Evolutionary conservation across 1,284 basidiomycete genomes (phyloP).

Genomic region (Entoloma clypeatum): DNA sequence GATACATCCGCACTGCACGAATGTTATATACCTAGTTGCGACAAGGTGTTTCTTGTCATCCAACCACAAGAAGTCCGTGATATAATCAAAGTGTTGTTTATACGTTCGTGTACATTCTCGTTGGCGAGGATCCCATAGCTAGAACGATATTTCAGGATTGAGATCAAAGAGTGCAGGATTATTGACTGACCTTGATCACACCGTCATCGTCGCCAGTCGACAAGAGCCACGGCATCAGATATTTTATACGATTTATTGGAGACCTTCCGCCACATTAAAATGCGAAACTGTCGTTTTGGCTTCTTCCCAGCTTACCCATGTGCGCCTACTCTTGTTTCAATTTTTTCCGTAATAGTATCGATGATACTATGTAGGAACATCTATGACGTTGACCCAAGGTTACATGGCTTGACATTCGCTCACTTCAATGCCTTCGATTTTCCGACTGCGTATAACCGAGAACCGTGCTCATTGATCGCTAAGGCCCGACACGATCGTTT

Average conservation of each 20-base stretch:
- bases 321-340: slow-evolving; percentile 58
- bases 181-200: slow-evolving; percentile 71
- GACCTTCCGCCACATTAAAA: too few species aligned
- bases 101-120: slow-evolving; percentile 64
- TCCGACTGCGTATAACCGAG: slow-evolving; percentile 72
- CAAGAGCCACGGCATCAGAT: slow-evolving; percentile 65
- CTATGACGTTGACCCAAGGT: slow-evolving; percentile 11
- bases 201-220: slow-evolving; percentile 93
- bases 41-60: slow-evolving; percentile 83
- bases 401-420: slow-evolving; percentile 30
- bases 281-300: too few species aligned
- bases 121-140: slow-evolving; percentile 89
- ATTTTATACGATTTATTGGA: slow-evolving; percentile 80
- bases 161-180: slow-evolving; percentile 2
- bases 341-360: slow-evolving; percentile 64
- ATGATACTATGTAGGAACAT: slow-evolving; percentile 47
- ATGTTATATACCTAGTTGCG: slow-evolving; percentile 65
- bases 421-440: slow-evolving; percentile 82
- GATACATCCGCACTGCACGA: slow-evolving; percentile 1
- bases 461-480: slow-evolving; percentile 61
- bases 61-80: slow-evolving; percentile 88
- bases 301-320: slow-evolving; percentile 85
- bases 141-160: slow-evolving; percentile 10
- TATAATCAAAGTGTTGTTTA: slow-evolving; percentile 92
- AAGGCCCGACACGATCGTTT: slow-evolving; percentile 78